Evolutionary conservation across 2,329 filamentous ascomycete species (phyloP), one percentile per base, ranked within the genome.

Genomic region (Zasmidium cellare): DNA sequence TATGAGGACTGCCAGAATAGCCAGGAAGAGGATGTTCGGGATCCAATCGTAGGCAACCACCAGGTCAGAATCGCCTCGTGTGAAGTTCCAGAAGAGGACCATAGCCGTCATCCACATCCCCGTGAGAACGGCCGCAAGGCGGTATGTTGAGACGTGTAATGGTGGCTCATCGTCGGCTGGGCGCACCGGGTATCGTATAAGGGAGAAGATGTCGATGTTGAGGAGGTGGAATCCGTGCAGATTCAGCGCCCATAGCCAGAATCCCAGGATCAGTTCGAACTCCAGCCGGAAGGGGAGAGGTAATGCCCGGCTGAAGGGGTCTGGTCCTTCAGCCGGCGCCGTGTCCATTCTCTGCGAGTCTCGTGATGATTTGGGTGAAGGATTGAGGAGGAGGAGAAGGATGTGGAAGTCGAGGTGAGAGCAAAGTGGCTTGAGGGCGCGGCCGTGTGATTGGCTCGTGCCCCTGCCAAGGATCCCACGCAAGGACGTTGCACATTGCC

Each of bases 161-260:
- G 91, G 44, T 38, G 84, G 81, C 67, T 92, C 88, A 59, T 87
- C 83, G 58, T 86, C 78, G 51, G 87, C 89, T 52, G 86, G 78
- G 65, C 91, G 89, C 45, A 84, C 79, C 41, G 92, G 91, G 75
- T 97, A 97, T 74, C 90, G 87, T 68, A 97, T 91, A 57, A 97
- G 82, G 28, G 48, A 46, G 58, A 57, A 60, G 48, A 80, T 60
- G 75, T 86, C 84, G 78, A 99, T 96, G 72, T 89, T 89, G 69
- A 87, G 80, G 58, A 85, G 77, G 69, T 88, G 82, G 59, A 97
- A 86, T 77, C 91, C 92, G 72, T 97, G 92, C 44, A 97, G 85
- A 78, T 97, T 97, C 67, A 89, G 76, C 65, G 88, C 92, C 92
- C 93, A 99, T 73, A 91, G 92, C 93, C 93, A 97, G 70, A 96